A percentile compares a stretch with the other conserved stretches of the same genome.
These are phyloP conservation scores for Lomentospora prolificans DNA, from an alignment of 2,329 filamentous ascomycete species.

Conservation along the genomic window DNA sequence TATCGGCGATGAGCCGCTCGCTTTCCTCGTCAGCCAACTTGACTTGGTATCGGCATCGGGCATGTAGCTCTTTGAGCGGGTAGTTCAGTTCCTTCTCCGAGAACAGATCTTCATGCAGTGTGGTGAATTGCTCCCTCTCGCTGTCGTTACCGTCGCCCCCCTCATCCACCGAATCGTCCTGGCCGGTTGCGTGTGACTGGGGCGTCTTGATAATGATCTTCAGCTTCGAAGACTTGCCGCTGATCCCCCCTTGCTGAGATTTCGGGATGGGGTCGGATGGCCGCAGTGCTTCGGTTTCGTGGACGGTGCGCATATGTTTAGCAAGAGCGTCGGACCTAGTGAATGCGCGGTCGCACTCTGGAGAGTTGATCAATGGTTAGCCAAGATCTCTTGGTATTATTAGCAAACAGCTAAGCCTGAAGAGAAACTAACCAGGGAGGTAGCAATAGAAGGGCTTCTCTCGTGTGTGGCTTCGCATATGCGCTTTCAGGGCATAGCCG, in stretches of 20 bases:
- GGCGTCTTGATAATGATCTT: constrained; percentile 57
- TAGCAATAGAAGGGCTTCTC: constrained; percentile 99
- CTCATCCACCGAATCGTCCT: constrained; percentile 45
- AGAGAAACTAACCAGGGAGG: constrained; percentile 70
- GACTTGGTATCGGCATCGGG: constrained; percentile 60
- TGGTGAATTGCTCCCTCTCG: constrained; percentile 38
- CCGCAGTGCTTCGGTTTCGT: constrained; percentile 90
- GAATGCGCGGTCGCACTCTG: constrained; percentile 95
- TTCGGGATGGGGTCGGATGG: constrained; percentile 67
- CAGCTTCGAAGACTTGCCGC: constrained; percentile 40
- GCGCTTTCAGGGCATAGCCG: constrained; percentile 89
- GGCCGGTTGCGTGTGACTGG: constrained; percentile 45
- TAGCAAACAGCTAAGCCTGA: not conserved
- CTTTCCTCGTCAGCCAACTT: constrained; percentile 63
- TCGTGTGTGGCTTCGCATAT: constrained; percentile 94
- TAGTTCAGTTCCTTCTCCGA: constrained; percentile 53
- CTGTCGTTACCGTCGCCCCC: constrained; percentile 44
- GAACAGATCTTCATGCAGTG: constrained; percentile 50
- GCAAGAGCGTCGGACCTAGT: constrained; percentile 91
- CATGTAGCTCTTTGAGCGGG: constrained; percentile 48
- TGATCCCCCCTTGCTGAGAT: constrained; percentile 40
- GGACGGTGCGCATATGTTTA: constrained; percentile 97
- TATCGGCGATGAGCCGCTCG: constrained; percentile 53
- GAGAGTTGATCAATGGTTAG: not conserved
- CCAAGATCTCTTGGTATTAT: no score